Evolutionary conservation across 768 basidiomycete genomes (phyloP).

Genomic region (Boletus reticulatus): DNA sequence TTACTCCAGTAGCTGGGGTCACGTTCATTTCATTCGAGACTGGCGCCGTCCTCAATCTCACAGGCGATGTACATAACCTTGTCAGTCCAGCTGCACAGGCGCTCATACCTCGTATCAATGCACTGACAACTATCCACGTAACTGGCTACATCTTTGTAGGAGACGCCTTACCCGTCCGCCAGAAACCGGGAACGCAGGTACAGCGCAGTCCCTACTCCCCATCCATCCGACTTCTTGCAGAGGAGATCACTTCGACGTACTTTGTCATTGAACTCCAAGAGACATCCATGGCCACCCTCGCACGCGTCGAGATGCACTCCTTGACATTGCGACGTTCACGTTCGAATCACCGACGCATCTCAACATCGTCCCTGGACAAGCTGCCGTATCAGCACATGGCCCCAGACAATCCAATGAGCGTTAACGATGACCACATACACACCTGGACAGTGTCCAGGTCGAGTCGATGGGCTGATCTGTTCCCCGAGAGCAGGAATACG

Average conservation of each 20-base stretch:
- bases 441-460: slow-evolving; percentile 59
- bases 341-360: slow-evolving; percentile 40
- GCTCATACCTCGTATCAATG: slow-evolving; percentile 57
- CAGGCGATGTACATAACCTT: slow-evolving; percentile 53
- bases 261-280: slow-evolving; percentile 19
- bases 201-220: slow-evolving; percentile 56
- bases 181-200: slow-evolving; percentile 32
- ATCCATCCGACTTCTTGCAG: slow-evolving; percentile 51
- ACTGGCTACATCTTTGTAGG: slow-evolving; percentile 54
- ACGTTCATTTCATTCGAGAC: slow-evolving; percentile 52
- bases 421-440: slow-evolving; percentile 64
- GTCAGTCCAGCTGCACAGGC: slow-evolving; percentile 39
- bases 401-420: slow-evolving; percentile 41
- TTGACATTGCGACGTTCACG: slow-evolving; percentile 53
- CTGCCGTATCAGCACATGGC: slow-evolving; percentile 57
- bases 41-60: slow-evolving; percentile 63
- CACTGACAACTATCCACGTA: slow-evolving; percentile 46
- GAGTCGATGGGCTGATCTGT: slow-evolving; percentile 14
- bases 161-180: slow-evolving; percentile 57
- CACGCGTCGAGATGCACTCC: slow-evolving; percentile 42
- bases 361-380: slow-evolving; percentile 46
- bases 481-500: neutral
- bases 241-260: slow-evolving; percentile 40
- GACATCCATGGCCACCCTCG: slow-evolving; percentile 29
- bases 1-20: slow-evolving; percentile 53